Conservation (phyloP, 148 eudicot species). For the Nepenthes mirabilis region DNA sequence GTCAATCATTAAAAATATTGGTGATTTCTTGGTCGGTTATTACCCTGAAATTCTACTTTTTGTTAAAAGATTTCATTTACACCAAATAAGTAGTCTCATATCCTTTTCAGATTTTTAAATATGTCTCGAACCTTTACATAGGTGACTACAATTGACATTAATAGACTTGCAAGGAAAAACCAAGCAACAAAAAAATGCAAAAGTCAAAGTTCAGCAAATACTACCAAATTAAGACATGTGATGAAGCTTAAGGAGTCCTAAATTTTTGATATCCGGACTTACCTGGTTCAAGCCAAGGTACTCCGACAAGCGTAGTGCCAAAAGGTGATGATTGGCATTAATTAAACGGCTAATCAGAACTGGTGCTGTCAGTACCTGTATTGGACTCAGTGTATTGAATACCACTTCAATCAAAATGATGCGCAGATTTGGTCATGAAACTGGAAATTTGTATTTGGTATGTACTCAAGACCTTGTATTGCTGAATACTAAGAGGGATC, state of each 20-base stretch:
- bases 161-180: too few relatives aligned
- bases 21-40: too few relatives aligned
- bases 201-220: too few relatives aligned
- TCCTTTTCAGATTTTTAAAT: too few relatives aligned
- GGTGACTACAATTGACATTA: too few relatives aligned
- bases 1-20: too few relatives aligned
- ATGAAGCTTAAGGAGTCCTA: not conserved
- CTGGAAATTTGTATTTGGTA: not conserved
- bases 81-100: too few relatives aligned
- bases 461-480: conserved; percentile 63
- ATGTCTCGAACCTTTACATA: too few relatives aligned
- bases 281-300: conserved; percentile 82
- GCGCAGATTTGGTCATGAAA: not conserved
- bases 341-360: conserved; percentile 85
- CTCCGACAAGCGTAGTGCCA: conserved; percentile 79
- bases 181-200: too few relatives aligned
- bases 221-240: not conserved
- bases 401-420: not conserved
- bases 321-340: conserved; percentile 73
- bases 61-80: too few relatives aligned
- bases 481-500: conserved; percentile 89
- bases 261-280: conserved; percentile 4
- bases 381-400: not conserved
- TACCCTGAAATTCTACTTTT: too few relatives aligned
- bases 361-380: conserved; percentile 81